Conservation (phyloP, 768 basidiomycete genomes). For the Coprinellus micaceus region DNA sequence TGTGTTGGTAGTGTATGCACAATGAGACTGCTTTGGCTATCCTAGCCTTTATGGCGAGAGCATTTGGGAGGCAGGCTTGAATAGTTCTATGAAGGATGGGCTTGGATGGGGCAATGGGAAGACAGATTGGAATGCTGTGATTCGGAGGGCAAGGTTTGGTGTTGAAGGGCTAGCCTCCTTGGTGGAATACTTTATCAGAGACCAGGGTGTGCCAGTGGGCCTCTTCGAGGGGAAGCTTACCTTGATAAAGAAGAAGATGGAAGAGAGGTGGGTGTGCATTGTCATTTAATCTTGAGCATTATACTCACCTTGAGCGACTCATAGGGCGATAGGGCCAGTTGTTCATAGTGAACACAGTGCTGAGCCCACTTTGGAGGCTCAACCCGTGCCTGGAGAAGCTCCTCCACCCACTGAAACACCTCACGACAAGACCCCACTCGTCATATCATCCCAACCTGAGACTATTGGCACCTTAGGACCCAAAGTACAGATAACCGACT, state of each 20-base stretch:
- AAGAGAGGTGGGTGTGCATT: constrained; percentile 12
- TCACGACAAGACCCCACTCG: background rate
- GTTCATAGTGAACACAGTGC: no score
- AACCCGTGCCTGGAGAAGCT: no score
- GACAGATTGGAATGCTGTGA: constrained; percentile 3
- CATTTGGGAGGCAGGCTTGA: constrained; percentile 22
- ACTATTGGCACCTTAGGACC: no score
- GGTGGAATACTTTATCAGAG: constrained; percentile 18
- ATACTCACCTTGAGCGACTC: background rate
- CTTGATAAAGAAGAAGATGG: constrained; percentile 15
- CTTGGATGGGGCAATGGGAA: constrained; percentile 22
- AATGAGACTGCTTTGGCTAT: constrained; percentile 3
- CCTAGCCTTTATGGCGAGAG: constrained; percentile 12
- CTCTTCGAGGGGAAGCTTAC: constrained; percentile 25
- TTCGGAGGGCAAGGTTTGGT: constrained; percentile 13
- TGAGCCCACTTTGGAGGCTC: no score
- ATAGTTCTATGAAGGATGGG: constrained; percentile 13
- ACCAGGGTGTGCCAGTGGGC: constrained; percentile 16
- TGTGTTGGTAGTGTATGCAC: background rate
- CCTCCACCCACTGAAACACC: no score
- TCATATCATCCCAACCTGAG: background rate
- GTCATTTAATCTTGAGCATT: background rate
- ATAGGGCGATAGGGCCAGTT: background rate
- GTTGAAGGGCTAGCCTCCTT: constrained; percentile 19
- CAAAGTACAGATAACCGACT: background rate